phyloP scores from a whole-genome alignment of 2,329 filamentous ascomycete genomes.

The Hirsutella rhossiliensis region DNA sequence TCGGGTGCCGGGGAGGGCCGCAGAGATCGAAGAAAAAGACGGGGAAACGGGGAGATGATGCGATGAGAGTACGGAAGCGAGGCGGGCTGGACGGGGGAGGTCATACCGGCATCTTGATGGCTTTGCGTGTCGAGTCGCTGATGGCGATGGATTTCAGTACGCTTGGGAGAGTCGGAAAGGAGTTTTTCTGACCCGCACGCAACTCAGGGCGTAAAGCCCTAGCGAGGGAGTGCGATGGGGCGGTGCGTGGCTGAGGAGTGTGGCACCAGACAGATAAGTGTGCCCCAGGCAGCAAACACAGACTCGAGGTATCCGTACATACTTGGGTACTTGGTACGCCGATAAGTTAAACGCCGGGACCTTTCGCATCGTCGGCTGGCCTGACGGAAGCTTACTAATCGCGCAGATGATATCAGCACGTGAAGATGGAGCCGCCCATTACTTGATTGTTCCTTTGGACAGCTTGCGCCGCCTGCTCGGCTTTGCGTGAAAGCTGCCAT shows the following conservation, averaged over 20 bases:
- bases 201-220: constrained; percentile 25
- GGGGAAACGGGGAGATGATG: neutral
- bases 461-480: no score
- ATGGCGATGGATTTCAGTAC: constrained; percentile 19
- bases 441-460: no score
- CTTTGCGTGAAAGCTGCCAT: no score
- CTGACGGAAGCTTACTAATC: no score
- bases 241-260: constrained; percentile 5
- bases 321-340: no score
- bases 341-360: no score
- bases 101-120: constrained; percentile 30
- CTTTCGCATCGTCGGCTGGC: no score
- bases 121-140: constrained; percentile 25
- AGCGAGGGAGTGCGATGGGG: constrained; percentile 10
- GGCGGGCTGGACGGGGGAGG: neutral
- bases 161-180: constrained; percentile 11
- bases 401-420: no score
- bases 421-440: no score
- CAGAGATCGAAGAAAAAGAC: neutral
- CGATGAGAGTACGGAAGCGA: neutral
- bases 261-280: neutral
- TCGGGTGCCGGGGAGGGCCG: neutral
- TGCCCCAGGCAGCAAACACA: neutral
- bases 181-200: constrained; percentile 20
- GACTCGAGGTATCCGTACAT: neutral